Evolutionary conservation across 2,329 filamentous ascomycete genomes (phyloP).

Genomic region (Sordariomycetes sp.): DNA sequence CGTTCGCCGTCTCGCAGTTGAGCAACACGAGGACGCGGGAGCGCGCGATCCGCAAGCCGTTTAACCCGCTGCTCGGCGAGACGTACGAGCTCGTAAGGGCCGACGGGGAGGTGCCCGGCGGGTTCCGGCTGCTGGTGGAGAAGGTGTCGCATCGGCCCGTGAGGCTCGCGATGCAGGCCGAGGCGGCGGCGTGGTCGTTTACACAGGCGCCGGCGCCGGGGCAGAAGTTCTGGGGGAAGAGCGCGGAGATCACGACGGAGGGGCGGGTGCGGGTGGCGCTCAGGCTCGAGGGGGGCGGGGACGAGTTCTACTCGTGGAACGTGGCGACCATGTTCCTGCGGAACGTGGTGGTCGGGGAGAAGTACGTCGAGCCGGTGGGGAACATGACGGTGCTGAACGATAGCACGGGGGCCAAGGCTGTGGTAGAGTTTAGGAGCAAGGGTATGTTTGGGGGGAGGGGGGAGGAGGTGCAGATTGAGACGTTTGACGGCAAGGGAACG

Average conservation of each 20-base stretch:
- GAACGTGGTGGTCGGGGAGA: constrained; percentile 95
- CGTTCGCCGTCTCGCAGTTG: constrained; percentile 82
- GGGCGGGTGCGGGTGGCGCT: constrained; percentile 71
- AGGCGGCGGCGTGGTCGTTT: constrained; percentile 74
- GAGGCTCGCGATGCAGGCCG: constrained; percentile 84
- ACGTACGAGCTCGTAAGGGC: constrained; percentile 87
- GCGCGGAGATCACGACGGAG: constrained; percentile 84
- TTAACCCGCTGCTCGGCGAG: constrained; percentile 93
- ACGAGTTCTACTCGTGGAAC: constrained; percentile 81
- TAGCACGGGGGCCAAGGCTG: constrained; percentile 66
- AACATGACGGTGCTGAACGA: constrained; percentile 81
- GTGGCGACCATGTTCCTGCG: constrained; percentile 81
- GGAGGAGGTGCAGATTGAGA: constrained; percentile 75
- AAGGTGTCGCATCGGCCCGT: constrained; percentile 92
- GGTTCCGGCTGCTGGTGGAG: constrained; percentile 85
- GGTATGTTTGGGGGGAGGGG: constrained; percentile 94
- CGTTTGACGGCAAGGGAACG: constrained; percentile 52
- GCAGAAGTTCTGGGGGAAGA: constrained; percentile 99
- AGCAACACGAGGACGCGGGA: constrained; percentile 76
- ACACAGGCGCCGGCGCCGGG: constrained; percentile 77
- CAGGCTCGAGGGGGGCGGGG: constrained; percentile 47
- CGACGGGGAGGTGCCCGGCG: constrained; percentile 56
- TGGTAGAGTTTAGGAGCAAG: constrained; percentile 84
- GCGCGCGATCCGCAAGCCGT: constrained; percentile 86
- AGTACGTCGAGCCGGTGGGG: constrained; percentile 91